Evolutionary conservation across 192 early-diverging fungal genomes (phyloP).

Genomic region (Coemansia sp.): DNA sequence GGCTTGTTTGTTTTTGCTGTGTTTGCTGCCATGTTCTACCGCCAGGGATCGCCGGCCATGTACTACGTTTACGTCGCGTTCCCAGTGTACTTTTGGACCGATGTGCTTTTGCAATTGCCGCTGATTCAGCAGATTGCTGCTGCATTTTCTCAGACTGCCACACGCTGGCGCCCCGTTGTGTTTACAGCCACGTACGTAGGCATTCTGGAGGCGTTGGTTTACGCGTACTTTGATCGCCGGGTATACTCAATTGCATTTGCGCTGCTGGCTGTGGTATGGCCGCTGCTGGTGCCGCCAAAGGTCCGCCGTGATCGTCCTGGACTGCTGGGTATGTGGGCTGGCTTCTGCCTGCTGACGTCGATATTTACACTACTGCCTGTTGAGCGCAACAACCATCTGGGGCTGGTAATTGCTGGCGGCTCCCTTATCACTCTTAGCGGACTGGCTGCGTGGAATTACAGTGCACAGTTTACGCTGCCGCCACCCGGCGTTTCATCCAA

Average conservation of each 20-base stretch:
- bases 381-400: conserved; percentile 73
- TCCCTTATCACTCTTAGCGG: conserved; percentile 41
- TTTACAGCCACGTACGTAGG: conserved; percentile 59
- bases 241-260: conserved; percentile 58
- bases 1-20: conserved; percentile 37
- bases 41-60: conserved; percentile 73
- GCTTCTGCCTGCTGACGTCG: conserved; percentile 68
- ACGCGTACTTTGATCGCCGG: conserved; percentile 79
- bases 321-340: conserved; percentile 64
- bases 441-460: conserved; percentile 42
- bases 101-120: conserved; percentile 47
- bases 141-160: conserved; percentile 13
- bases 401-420: conserved; percentile 57
- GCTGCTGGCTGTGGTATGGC: conserved; percentile 67
- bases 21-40: conserved; percentile 62
- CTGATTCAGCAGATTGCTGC: conserved; percentile 34
- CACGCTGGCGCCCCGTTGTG: conserved; percentile 43
- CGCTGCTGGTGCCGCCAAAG: conserved; percentile 54
- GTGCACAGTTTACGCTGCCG: conserved; percentile 34
- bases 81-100: conserved; percentile 83
- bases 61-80: conserved; percentile 90
- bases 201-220: conserved; percentile 78
- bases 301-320: conserved; percentile 49
- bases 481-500: conserved; percentile 24
- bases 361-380: conserved; percentile 87